phyloP scores from a whole-genome alignment of 768 basidiomycete genomes.

The Suillus decipiens region DNA sequence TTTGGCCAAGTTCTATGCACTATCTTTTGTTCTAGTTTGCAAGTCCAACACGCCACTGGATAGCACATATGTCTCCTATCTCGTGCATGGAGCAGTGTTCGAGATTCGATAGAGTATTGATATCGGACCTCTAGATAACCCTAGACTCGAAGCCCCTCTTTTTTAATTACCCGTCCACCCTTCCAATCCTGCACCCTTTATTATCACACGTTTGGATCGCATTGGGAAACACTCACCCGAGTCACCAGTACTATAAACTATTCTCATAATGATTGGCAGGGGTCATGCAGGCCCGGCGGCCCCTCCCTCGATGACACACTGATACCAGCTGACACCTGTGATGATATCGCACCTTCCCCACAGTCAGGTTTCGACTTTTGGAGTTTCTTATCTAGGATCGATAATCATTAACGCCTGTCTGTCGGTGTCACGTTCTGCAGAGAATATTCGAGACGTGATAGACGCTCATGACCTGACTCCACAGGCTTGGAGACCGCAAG shows the following conservation, averaged over 20 bases:
- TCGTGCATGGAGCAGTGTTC: background rate
- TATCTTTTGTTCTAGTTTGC: background rate
- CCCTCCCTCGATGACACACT: background rate
- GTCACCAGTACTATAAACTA: background rate
- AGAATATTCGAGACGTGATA: slow-evolving; percentile 2
- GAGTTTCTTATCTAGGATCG: slow-evolving; percentile 8
- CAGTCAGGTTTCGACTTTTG: background rate
- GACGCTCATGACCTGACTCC: background rate
- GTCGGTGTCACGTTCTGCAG: background rate
- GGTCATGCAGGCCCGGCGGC: background rate
- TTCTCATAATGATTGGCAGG: background rate
- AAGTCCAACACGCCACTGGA: background rate
- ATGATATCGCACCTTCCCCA: background rate
- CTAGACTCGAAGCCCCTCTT: background rate
- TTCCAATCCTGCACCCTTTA: background rate
- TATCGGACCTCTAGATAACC: background rate
- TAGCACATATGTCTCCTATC: background rate
- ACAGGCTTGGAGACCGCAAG: background rate
- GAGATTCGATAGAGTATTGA: background rate
- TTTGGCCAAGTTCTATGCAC: background rate
- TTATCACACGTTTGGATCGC: slow-evolving; percentile 8
- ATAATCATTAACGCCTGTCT: slow-evolving; percentile 7
- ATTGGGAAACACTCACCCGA: background rate
- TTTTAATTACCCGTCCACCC: background rate
- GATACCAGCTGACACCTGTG: background rate